phyloP scores from a whole-genome alignment of 257 asterid genomes.

The Craterostigma plantagineum region DNA sequence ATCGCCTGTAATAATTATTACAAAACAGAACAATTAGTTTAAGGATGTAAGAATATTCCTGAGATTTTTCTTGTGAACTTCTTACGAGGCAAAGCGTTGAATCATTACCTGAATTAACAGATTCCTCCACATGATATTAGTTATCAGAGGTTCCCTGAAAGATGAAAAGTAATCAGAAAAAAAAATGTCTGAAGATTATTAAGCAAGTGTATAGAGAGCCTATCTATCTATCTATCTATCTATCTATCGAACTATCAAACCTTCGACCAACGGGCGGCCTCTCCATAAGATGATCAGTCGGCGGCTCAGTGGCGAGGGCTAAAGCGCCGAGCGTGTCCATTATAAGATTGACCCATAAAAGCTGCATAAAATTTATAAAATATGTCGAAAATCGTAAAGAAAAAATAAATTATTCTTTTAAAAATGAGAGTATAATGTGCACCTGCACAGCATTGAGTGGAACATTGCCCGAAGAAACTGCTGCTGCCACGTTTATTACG shows the following conservation, averaged over 20 bases:
- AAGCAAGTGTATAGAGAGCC: background rate
- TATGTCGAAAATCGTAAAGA: background rate
- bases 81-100: no score
- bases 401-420: background rate
- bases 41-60: background rate
- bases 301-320: slow-evolving; percentile 66
- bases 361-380: slow-evolving; percentile 33
- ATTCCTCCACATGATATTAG: slow-evolving; percentile 82
- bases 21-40: background rate
- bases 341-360: slow-evolving; percentile 75
- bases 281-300: slow-evolving; percentile 59
- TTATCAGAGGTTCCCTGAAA: slow-evolving; percentile 61
- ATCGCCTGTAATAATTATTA: slow-evolving; percentile 33
- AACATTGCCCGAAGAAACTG: slow-evolving; percentile 76
- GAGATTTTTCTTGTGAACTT: background rate
- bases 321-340: slow-evolving; percentile 81
- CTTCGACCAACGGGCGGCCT: slow-evolving; percentile 62
- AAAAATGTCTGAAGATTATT: background rate
- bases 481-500: slow-evolving; percentile 78
- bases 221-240: no score
- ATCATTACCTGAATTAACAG: slow-evolving; percentile 60
- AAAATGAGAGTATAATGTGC: slow-evolving; percentile 10
- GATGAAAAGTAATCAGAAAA: background rate
- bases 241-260: slow-evolving; percentile 14
- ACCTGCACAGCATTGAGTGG: slow-evolving; percentile 98